Conservation (phyloP, 441 rosid genomes). For the Euphorbia schlechtendalii region DNA sequence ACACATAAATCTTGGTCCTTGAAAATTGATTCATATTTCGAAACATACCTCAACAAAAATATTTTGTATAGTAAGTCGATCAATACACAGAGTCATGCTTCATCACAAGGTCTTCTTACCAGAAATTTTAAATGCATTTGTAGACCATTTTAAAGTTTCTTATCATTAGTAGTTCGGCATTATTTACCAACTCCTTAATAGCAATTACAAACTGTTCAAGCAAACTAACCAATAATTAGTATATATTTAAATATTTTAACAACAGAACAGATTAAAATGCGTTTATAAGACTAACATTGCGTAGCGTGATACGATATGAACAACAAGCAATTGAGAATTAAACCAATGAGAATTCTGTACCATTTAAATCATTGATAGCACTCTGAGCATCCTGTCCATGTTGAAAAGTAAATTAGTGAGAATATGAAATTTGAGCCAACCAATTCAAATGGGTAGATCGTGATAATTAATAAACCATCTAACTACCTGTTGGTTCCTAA, state of each 20-base stretch:
- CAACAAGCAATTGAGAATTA: background rate
- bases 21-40: background rate
- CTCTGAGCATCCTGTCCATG: constrained; percentile 68
- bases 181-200: background rate
- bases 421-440: background rate
- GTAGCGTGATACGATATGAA: background rate
- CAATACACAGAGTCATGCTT: background rate
- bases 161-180: background rate
- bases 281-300: background rate
- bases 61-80: background rate
- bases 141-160: background rate
- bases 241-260: background rate
- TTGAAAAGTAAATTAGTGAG: background rate
- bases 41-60: background rate
- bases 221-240: background rate
- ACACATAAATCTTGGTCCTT: background rate
- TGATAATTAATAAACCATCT: background rate
- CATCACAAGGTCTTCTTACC: background rate
- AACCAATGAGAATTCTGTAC: constrained; percentile 25
- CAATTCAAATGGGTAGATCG: background rate
- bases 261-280: background rate
- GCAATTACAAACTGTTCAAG: no score
- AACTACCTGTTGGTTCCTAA: constrained; percentile 64
- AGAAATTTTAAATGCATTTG: background rate
- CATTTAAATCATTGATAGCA: constrained; percentile 72